A percentile compares a stretch with the other conserved stretches of the same genome.
These are phyloP conservation scores for Globisporangium abappressorium DNA, from an alignment of 352 stramenopile species.

Conservation along the genomic window DNA sequence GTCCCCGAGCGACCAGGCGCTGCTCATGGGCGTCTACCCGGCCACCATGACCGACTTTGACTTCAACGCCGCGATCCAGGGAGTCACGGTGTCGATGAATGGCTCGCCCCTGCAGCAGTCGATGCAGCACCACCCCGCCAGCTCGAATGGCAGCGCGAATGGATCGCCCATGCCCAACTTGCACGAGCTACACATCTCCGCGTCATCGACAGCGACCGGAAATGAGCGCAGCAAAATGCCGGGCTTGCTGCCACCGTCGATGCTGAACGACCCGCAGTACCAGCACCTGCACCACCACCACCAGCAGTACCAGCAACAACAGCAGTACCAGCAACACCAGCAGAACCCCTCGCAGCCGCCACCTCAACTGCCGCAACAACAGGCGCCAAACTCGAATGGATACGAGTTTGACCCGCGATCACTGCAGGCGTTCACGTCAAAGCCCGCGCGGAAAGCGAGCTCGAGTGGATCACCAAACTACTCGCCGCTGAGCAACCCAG, in stretches of 20 bases:
- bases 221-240: constrained; percentile 32
- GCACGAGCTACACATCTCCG: constrained; percentile 21
- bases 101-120: constrained; percentile 9
- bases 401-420: constrained; percentile 21
- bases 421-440: constrained; percentile 21
- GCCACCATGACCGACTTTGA: constrained; percentile 60
- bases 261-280: constrained; percentile 26
- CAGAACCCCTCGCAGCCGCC: constrained; percentile 20
- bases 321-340: constrained; percentile 20
- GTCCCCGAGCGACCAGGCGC: constrained; percentile 46
- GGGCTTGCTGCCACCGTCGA: constrained; percentile 23
- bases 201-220: background rate
- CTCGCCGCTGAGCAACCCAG: constrained; percentile 44
- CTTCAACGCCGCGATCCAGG: constrained; percentile 56
- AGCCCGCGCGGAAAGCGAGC: constrained; percentile 11
- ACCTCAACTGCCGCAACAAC: background rate
- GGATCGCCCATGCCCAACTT: constrained; percentile 13
- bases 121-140: constrained; percentile 4
- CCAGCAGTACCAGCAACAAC: constrained; percentile 24
- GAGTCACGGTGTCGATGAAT: constrained; percentile 11
- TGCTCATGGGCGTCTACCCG: constrained; percentile 61
- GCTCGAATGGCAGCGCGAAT: background rate
- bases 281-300: constrained; percentile 23
- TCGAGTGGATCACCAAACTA: constrained; percentile 33
- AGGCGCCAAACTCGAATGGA: constrained; percentile 4